A percentile compares a stretch with the other conserved stretches of the same genome.
Evolutionary conservation across 2,329 filamentous ascomycete genomes (phyloP).

Genomic region (Seiridium cupressi): DNA sequence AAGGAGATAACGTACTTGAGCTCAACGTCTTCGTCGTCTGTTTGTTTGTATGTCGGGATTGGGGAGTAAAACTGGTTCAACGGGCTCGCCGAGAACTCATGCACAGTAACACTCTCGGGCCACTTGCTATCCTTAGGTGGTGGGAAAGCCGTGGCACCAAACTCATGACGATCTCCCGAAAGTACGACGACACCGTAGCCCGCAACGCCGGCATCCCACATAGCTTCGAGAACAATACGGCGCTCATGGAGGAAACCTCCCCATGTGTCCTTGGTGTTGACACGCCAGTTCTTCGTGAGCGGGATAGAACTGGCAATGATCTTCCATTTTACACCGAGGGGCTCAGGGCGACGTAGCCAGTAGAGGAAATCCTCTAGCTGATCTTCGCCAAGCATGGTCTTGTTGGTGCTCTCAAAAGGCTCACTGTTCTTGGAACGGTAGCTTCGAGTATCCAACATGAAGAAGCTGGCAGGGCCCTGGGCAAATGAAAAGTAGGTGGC

Average conservation of each 20-base stretch:
- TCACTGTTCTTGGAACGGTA: constrained; percentile 71
- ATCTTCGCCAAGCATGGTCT: constrained; percentile 81
- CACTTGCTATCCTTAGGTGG: constrained; percentile 60
- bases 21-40: constrained; percentile 76
- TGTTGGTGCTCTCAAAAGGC: constrained; percentile 60
- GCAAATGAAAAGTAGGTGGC: constrained; percentile 87
- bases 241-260: constrained; percentile 86
- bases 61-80: constrained; percentile 94
- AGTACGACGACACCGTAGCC: constrained; percentile 79
- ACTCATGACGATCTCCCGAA: constrained; percentile 94
- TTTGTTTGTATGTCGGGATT: constrained; percentile 77
- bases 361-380: constrained; percentile 78
- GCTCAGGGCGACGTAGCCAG: constrained; percentile 72
- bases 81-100: constrained; percentile 91
- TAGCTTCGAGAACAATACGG: constrained; percentile 75
- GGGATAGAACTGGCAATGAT: constrained; percentile 87
- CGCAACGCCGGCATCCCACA: constrained; percentile 81
- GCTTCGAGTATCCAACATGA: constrained; percentile 87
- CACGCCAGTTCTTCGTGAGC: constrained; percentile 96
- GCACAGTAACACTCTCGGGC: constrained; percentile 64
- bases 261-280: constrained; percentile 90
- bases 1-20: constrained; percentile 66
- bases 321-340: constrained; percentile 85
- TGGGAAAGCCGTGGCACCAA: constrained; percentile 80
- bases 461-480: constrained; percentile 90